Evolutionary conservation across 257 asterid species (phyloP).

Genomic region (Solanum infundibuliforme): DNA sequence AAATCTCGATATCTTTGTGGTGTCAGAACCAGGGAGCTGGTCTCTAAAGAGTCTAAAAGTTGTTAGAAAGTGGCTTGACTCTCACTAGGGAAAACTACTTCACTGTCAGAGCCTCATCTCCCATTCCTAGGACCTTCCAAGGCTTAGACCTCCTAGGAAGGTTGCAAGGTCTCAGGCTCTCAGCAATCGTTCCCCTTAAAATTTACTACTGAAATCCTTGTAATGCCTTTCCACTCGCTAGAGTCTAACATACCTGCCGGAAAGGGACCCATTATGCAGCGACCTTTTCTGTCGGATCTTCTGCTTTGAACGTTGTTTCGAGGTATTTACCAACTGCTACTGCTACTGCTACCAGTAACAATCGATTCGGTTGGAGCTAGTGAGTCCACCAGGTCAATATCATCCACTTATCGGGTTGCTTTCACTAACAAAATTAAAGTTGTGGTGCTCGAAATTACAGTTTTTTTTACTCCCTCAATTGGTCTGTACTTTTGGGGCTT

Average conservation of each 20-base stretch:
- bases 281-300: background rate
- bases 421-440: background rate
- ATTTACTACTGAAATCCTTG: background rate
- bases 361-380: background rate
- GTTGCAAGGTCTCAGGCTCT: background rate
- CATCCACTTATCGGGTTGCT: background rate
- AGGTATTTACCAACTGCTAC: background rate
- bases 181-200: background rate
- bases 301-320: background rate
- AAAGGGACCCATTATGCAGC: background rate
- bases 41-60: background rate
- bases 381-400: background rate
- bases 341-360: background rate
- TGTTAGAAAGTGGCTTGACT: background rate
- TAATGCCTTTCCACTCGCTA: background rate
- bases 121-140: background rate
- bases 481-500: background rate
- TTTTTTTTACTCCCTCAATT: background rate
- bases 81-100: background rate
- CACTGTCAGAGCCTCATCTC: background rate
- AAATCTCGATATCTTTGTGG: background rate
- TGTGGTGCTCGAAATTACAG: background rate
- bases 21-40: background rate
- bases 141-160: background rate
- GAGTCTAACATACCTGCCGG: background rate